Evolutionary conservation across 768 basidiomycete species (phyloP), one percentile per base, ranked within the genome.

Genomic region (Glaciozyma antarctica): DNA sequence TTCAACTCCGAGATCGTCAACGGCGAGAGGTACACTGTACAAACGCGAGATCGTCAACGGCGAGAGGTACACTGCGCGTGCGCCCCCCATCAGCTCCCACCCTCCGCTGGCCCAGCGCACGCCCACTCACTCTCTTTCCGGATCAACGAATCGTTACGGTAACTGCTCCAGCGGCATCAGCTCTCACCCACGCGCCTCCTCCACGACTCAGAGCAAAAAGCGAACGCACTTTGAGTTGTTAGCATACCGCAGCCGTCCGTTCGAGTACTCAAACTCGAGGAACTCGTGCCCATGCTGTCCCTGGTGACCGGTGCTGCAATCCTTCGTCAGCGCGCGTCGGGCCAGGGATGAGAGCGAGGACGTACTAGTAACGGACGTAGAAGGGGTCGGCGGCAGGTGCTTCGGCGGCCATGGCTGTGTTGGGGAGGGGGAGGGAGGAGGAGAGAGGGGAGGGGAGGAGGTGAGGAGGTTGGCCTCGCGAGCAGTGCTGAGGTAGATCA

Each of bases 241-340:
- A 67, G 95, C 95, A 77, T 98, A 99, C 71, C 95, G 84, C 62
- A 98, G 82, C 70, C 94, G 86, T 47, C 94, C 94, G 80, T 93
- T 89, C 19, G 90, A 88, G 79, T 97, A 97, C 77, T 98, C 94
- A 73, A 98, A 99, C 77, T 99, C 94, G 54, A 99, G 82, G 77
- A 98, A 98, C 77, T 71, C 69, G 64, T 70, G 72, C 9, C 72
- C 72, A 62, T 70, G 68, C 77, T 92, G 92, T 66, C 94, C 94
- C 73, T 91, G 93, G 78, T 99, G 94, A n/a, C 95, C 94, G 38
- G 93, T 94, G 77, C 89, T 90, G 76, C 48, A 9, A 17, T 24
- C 48, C 16, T 12, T 7, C 30, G 32, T 30, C 38, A 45, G 17
- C 17, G 28, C 26, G 30, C 22, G 19, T 19, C 26, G 21, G 16